Evolutionary conservation across 2,329 filamentous ascomycete species (phyloP).

Genomic region (Colletotrichum lindemuthianum): DNA sequence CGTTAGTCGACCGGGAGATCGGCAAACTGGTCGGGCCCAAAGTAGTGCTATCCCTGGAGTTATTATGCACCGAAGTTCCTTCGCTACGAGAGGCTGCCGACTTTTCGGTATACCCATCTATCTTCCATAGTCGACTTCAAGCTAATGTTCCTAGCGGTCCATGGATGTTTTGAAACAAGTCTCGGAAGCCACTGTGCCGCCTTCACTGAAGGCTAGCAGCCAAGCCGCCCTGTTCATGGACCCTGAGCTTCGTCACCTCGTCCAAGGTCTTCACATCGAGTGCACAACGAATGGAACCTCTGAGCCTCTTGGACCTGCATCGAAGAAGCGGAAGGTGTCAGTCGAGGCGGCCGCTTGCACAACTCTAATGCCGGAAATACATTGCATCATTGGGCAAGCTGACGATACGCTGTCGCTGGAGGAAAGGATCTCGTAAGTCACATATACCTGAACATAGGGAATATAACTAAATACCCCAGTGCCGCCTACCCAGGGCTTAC

Average conservation of each 20-base stretch:
- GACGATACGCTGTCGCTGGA: too few species aligned
- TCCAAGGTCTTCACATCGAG: slow-evolving; percentile 26
- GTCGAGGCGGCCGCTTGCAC: too few species aligned
- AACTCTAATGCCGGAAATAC: too few species aligned
- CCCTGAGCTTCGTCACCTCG: slow-evolving; percentile 38
- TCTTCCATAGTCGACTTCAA: background rate
- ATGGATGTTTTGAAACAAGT: slow-evolving; percentile 43
- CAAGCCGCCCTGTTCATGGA: slow-evolving; percentile 41
- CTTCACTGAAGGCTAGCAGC: slow-evolving; percentile 33
- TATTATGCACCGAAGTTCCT: slow-evolving; percentile 46
- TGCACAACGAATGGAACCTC: slow-evolving; percentile 4
- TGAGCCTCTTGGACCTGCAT: slow-evolving; percentile 37
- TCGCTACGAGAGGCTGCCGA: slow-evolving; percentile 49
- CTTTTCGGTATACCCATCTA: slow-evolving; percentile 50
- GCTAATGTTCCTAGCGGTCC: slow-evolving; percentile 41
- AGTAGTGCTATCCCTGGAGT: slow-evolving; percentile 53
- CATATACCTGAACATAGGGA: background rate
- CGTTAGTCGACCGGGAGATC: slow-evolving; percentile 44
- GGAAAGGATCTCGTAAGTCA: slow-evolving; percentile 53
- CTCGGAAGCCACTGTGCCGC: slow-evolving; percentile 37
- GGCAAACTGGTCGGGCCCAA: slow-evolving; percentile 54
- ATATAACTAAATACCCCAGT: slow-evolving; percentile 41
- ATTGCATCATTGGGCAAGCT: too few species aligned
- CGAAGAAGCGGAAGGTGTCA: slow-evolving; percentile 46
- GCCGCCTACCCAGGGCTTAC: slow-evolving; percentile 55